Evolutionary conservation across 768 basidiomycete species (phyloP), one percentile per base, ranked within the genome.

Genomic region (Rhodotorula sphaerocarpa): DNA sequence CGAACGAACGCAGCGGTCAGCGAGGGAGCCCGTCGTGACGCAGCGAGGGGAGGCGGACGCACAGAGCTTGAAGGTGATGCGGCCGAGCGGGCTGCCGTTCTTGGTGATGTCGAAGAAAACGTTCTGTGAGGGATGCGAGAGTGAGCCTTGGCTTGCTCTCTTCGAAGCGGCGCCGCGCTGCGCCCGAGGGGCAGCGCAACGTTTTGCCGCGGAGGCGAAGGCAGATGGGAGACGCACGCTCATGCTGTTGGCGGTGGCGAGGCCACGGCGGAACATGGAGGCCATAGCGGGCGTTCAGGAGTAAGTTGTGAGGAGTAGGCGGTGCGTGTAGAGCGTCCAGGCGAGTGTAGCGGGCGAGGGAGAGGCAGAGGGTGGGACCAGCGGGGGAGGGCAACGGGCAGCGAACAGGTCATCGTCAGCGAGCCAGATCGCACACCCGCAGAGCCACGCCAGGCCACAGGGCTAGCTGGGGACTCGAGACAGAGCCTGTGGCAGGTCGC

Each of bases 21-120:
- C 27, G 18, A n/a, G 25, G 36, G 33, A 36, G 10, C 3, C 48
- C 23, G 23, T 77, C 14, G 78, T 3, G 87, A 90, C 71, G 77
- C 82, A 52, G 88, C 88, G 20, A 87, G 85, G 52, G 82, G 80
- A 7, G 27, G n/a, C n/a, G n/a, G 83, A 79, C 78, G 92, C 89
- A 75, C 79, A 91, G 31, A 97, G 83, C 79, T 84, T 85, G 84
- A 96, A 91, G 60, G 82, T 78, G 74, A 95, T 82, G 50, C 86
- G 83, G 28, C 87, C 87, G 1, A 81, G 77, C 6, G 83, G 81
- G 50, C 79, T 73, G 21, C 76, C 75, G 74, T 82, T 79, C 74
- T 90, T 85, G 56, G 72, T 69, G 66, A 80, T 73, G 65, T 80
- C 78, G 59, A 75, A 75, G 67, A 57, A 72, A 14, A 60, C 62